Evolutionary conservation across 2,329 filamentous ascomycete genomes (phyloP).

Genomic region (Escovopsis sp.): DNA sequence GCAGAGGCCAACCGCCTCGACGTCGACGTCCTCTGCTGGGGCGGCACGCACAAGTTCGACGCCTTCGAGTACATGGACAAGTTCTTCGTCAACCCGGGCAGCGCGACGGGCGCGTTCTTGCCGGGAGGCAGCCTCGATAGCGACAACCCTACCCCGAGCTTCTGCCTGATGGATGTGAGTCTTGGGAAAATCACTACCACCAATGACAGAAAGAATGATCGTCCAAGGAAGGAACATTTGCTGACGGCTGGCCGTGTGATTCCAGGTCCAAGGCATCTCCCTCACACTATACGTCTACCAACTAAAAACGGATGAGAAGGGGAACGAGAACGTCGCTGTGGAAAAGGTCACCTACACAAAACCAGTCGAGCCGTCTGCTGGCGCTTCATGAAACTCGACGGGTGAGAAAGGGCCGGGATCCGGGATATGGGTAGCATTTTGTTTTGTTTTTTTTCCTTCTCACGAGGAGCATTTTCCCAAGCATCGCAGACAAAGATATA

Average conservation of each 20-base stretch:
- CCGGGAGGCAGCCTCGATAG: conserved; percentile 41
- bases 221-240: conserved; percentile 1
- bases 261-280: conserved; percentile 84
- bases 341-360: conserved; percentile 82
- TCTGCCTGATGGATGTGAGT: conserved; percentile 95
- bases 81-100: conserved; percentile 58
- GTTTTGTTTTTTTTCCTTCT: background rate
- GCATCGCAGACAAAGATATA: conserved; percentile 8
- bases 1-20: conserved; percentile 55
- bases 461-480: conserved; percentile 3
- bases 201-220: too few species aligned
- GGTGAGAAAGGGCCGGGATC: background rate
- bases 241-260: conserved; percentile 8
- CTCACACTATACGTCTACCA: conserved; percentile 93
- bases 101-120: conserved; percentile 48
- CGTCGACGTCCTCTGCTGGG: conserved; percentile 55
- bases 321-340: conserved; percentile 64
- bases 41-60: conserved; percentile 54
- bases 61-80: conserved; percentile 62
- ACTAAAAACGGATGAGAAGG: conserved; percentile 60
- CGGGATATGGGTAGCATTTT: background rate
- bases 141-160: conserved; percentile 76
- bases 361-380: conserved; percentile 44
- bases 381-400: conserved; percentile 28
- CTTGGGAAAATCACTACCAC: background rate